These are phyloP conservation scores for Candida sp. DNA, from an alignment of 1,139 yeast genomes.

Conservation along the genomic window DNA sequence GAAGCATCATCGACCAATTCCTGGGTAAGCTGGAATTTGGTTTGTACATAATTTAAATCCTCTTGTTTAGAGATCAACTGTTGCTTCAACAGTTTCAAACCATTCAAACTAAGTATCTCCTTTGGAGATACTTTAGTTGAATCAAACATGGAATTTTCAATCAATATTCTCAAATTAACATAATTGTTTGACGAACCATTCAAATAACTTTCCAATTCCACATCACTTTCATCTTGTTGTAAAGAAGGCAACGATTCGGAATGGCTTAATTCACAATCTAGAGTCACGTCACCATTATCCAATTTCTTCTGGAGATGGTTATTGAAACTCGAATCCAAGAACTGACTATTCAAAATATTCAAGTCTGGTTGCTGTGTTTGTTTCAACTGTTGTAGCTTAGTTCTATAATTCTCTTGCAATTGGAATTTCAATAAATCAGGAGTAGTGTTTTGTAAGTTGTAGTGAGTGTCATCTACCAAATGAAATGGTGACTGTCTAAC, in stretches of 20 bases:
- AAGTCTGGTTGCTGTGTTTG: conserved; percentile 12
- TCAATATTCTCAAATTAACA: conserved; percentile 39
- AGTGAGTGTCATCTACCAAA: conserved; percentile 24
- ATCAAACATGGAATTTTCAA: conserved; percentile 44
- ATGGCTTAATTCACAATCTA: conserved; percentile 7
- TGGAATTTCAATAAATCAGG: conserved; percentile 44
- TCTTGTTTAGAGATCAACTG: conserved; percentile 29
- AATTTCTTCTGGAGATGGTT: conserved; percentile 32
- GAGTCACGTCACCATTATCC: conserved; percentile 26
- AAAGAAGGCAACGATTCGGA: conserved; percentile 7
- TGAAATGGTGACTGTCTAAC: conserved; percentile 38
- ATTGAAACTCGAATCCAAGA: conserved; percentile 33
- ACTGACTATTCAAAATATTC: conserved; percentile 18
- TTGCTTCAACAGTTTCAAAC: conserved; percentile 26
- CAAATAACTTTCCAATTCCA: conserved; percentile 15
- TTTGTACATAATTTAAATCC: conserved; percentile 26
- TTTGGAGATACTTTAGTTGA: conserved; percentile 34
- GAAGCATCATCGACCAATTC: conserved; percentile 29
- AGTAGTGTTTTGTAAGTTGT: conserved; percentile 34
- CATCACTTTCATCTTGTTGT: conserved; percentile 13
- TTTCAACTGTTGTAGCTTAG: conserved; percentile 22
- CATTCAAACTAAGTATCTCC: conserved; percentile 30
- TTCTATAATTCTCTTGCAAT: conserved; percentile 39
- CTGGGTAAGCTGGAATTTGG: conserved; percentile 31
- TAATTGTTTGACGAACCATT: conserved; percentile 20